These are phyloP conservation scores for Phialemoniopsis sp. DNA, from an alignment of 2,329 filamentous ascomycete species.

Conservation along the genomic window DNA sequence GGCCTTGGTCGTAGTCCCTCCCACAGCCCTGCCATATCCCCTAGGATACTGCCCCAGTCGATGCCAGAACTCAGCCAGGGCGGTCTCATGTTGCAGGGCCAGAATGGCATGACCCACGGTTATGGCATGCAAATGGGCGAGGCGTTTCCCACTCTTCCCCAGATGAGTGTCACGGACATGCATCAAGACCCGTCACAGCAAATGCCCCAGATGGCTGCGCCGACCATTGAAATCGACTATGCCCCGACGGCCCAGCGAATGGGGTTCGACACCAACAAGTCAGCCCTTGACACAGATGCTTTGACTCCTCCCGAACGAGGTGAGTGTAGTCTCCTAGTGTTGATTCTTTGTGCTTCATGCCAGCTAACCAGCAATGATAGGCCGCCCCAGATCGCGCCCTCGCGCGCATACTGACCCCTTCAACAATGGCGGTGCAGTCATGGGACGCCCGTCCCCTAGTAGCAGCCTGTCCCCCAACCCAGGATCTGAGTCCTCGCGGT, in stretches of 20 bases:
- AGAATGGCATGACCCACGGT: constrained; percentile 31
- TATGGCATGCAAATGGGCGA: constrained; percentile 43
- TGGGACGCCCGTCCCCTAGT: constrained; percentile 31
- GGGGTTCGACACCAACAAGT: constrained; percentile 63
- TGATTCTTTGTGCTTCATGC: background rate
- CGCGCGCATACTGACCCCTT: constrained; percentile 59
- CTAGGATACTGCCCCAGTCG: constrained; percentile 54
- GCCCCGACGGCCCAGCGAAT: constrained; percentile 69
- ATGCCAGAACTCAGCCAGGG: constrained; percentile 45
- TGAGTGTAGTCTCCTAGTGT: constrained; percentile 25
- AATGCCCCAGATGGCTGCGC: constrained; percentile 74
- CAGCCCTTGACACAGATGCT: constrained; percentile 68
- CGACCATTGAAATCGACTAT: constrained; percentile 91
- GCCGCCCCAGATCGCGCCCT: constrained; percentile 43
- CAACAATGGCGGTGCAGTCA: constrained; percentile 38
- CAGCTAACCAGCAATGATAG: constrained; percentile 24
- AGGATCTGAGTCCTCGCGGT: constrained; percentile 46
- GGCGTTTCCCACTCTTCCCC: constrained; percentile 46
- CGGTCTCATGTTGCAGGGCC: constrained; percentile 41
- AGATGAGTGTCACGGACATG: constrained; percentile 53
- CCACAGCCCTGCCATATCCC: constrained; percentile 65
- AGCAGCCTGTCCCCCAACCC: constrained; percentile 45
- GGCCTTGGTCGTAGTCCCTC: constrained; percentile 76
- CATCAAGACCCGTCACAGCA: constrained; percentile 66
- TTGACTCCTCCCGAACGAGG: constrained; percentile 76